phyloP scores from a whole-genome alignment of 345 rosid species.

The Physaria fendleri region DNA sequence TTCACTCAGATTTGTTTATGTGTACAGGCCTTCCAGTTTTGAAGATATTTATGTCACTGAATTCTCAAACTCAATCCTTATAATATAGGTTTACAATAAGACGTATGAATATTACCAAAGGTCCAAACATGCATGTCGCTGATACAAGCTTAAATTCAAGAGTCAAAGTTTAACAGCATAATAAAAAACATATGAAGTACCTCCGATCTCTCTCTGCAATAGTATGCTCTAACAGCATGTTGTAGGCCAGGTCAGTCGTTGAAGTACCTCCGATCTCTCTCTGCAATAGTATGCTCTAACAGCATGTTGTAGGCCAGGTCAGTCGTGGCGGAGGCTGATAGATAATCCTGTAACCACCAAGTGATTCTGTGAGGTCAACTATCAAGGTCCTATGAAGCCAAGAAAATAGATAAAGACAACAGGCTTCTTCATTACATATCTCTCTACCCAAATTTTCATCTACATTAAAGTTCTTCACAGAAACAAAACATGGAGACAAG shows the following conservation, averaged over 20 bases:
- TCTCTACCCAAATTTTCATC: not conserved
- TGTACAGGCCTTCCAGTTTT: not conserved
- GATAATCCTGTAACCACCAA: conserved; percentile 68
- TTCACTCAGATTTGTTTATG: not conserved
- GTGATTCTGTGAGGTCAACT: conserved; percentile 1
- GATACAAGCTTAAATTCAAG: not conserved
- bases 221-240: conserved; percentile 84
- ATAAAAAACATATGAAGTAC: not conserved
- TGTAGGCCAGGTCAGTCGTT: conserved; percentile 79
- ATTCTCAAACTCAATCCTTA: not conserved
- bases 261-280: conserved; percentile 95
- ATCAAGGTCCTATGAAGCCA: conserved; percentile 1
- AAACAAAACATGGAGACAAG: not conserved
- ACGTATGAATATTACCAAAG: not conserved
- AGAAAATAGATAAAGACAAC: not conserved
- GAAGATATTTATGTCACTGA: not conserved
- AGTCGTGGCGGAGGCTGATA: conserved; percentile 67
- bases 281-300: conserved; percentile 87
- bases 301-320: conserved; percentile 80
- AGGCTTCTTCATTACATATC: not conserved
- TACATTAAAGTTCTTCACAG: not conserved
- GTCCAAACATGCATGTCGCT: not conserved
- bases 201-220: conserved; percentile 92
- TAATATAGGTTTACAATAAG: not conserved
- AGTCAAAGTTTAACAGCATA: not conserved